A percentile compares a stretch with the other conserved stretches of the same genome.
Conservation (phyloP, 1,139 yeast species). For the Pichia sp. region DNA sequence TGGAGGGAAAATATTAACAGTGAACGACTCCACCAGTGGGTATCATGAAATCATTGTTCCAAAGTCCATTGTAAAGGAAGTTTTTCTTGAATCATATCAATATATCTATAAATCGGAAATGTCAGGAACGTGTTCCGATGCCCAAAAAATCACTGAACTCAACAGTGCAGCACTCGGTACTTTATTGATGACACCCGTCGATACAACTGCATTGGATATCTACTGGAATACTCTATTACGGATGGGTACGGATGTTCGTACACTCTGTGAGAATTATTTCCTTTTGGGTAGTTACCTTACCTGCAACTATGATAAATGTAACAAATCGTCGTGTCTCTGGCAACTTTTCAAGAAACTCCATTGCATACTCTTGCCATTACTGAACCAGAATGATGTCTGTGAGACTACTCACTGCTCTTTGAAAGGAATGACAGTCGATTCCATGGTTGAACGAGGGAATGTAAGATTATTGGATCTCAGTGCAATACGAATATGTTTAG, state of each 20-base stretch:
- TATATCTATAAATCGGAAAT: slow-evolving; percentile 5
- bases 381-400: not conserved
- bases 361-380: not conserved
- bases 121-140: not conserved
- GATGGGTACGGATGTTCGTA: not conserved
- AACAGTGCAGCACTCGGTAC: slow-evolving; percentile 29
- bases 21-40: slow-evolving; percentile 8
- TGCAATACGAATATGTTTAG: slow-evolving; percentile 4
- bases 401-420: not conserved
- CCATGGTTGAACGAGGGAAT: too few species aligned
- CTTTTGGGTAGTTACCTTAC: slow-evolving; percentile 21
- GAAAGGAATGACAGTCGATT: too few species aligned
- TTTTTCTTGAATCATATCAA: slow-evolving; percentile 18
- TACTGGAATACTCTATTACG: slow-evolving; percentile 15
- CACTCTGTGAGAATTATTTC: not conserved
- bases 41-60: slow-evolving; percentile 15
- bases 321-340: slow-evolving; percentile 41
- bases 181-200: slow-evolving; percentile 34
- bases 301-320: slow-evolving; percentile 31
- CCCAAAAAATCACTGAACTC: not conserved
- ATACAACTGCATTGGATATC: slow-evolving; percentile 28
- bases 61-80: slow-evolving; percentile 10
- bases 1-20: not conserved
- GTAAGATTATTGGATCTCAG: not conserved
- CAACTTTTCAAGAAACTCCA: slow-evolving; percentile 28